phyloP scores from a whole-genome alignment of 2,329 filamentous ascomycete genomes.

The Aspergillus sp. region DNA sequence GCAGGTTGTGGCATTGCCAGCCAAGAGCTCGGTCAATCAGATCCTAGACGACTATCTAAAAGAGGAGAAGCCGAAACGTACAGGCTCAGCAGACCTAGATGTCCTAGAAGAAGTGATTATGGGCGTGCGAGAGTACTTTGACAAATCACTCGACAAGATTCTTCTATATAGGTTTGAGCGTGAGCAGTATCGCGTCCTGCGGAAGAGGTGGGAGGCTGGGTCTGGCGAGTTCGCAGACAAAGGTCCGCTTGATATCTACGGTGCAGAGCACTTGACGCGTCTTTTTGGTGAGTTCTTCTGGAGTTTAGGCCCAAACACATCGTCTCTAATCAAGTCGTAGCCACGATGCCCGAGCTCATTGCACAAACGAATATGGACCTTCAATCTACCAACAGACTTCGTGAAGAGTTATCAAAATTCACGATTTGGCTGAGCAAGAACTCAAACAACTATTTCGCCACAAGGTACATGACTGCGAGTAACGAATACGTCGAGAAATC shows the following conservation, averaged over 20 bases:
- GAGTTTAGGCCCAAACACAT: constrained; percentile 1
- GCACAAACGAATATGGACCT: constrained; percentile 98
- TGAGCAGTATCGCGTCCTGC: constrained; percentile 79
- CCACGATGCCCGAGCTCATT: constrained; percentile 87
- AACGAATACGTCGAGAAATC: constrained; percentile 46
- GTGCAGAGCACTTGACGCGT: constrained; percentile 87
- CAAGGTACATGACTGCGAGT: constrained; percentile 48
- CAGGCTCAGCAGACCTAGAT: constrained; percentile 70
- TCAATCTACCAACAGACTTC: constrained; percentile 83
- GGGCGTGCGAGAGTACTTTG: constrained; percentile 91
- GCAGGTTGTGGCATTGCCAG: constrained; percentile 83
- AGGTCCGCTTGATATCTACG: constrained; percentile 79
- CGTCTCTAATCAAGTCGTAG: constrained; percentile 51
- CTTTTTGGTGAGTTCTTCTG: constrained; percentile 72
- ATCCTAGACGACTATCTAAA: constrained; percentile 82
- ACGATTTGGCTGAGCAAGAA: constrained; percentile 82
- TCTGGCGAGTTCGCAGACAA: constrained; percentile 71
- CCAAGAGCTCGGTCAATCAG: constrained; percentile 71
- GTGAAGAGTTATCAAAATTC: constrained; percentile 87
- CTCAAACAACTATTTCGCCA: constrained; percentile 72
- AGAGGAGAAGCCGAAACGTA: constrained; percentile 70
- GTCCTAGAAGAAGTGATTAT: constrained; percentile 87
- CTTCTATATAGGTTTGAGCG: constrained; percentile 94
- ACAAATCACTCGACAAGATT: constrained; percentile 84
- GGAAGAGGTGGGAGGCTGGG: constrained; percentile 68